Evolutionary conservation across 257 asterid genomes (phyloP).

Genomic region (Solanum ossicruentum): DNA sequence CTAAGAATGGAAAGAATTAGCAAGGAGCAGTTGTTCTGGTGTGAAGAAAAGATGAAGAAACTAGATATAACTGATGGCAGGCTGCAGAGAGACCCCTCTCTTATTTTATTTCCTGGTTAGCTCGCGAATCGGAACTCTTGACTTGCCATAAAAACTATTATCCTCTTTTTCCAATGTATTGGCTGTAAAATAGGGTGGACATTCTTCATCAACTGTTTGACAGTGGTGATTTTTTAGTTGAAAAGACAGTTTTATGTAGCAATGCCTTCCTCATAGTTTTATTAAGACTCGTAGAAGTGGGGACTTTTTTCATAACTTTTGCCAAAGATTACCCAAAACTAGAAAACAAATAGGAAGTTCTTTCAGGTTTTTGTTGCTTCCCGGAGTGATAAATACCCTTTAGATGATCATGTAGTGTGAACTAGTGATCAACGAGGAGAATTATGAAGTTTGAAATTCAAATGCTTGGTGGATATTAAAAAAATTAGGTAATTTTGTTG

Average conservation of each 20-base stretch:
- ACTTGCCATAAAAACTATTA: not conserved
- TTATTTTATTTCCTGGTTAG: slow-evolving; percentile 60
- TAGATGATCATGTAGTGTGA: not conserved
- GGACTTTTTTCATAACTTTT: not conserved
- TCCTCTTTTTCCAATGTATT: not conserved
- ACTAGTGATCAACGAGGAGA: not conserved
- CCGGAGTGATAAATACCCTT: not conserved
- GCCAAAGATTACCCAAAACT: not conserved
- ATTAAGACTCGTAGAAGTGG: not conserved
- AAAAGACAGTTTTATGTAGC: not conserved
- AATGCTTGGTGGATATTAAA: not conserved
- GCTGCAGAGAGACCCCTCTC: slow-evolving; percentile 75
- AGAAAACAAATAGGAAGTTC: not conserved
- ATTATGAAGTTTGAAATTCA: not conserved
- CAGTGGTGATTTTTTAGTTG: not conserved
- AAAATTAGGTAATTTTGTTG: not conserved
- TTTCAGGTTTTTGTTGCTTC: not conserved
- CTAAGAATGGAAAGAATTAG: slow-evolving; percentile 44
- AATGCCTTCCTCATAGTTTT: not conserved
- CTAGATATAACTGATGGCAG: slow-evolving; percentile 41
- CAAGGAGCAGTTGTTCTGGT: slow-evolving; percentile 70
- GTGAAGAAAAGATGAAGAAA: slow-evolving; percentile 84
- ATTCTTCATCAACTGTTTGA: not conserved
- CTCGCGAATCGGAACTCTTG: not conserved
- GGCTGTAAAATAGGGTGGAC: not conserved